These are phyloP conservation scores for Exophiala aquamarina DNA, from an alignment of 2,329 filamentous ascomycete species.

Conservation along the genomic window DNA sequence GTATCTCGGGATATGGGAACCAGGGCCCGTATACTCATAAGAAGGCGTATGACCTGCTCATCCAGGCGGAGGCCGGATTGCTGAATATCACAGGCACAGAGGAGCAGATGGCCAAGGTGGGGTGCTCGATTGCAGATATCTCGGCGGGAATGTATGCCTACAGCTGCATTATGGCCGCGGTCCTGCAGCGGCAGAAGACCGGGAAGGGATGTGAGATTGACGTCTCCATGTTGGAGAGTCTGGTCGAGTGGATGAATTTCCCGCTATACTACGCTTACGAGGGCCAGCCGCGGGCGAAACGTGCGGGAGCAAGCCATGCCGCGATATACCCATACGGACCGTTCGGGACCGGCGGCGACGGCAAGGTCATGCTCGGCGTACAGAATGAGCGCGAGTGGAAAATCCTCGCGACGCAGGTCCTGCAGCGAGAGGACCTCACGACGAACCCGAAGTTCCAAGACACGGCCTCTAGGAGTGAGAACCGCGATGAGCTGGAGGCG, in stretches of 20 bases:
- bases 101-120: conserved; percentile 50
- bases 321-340: conserved; percentile 59
- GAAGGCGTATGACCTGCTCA: conserved; percentile 57
- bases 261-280: conserved; percentile 56
- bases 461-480: conserved; percentile 48
- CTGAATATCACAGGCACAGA: conserved; percentile 51
- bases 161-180: conserved; percentile 51
- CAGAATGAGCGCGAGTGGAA: conserved; percentile 60
- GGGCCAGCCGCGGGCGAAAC: conserved; percentile 42
- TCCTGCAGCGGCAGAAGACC: conserved; percentile 51
- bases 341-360: conserved; percentile 50
- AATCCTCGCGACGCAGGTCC: conserved; percentile 49
- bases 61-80: conserved; percentile 56
- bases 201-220: conserved; percentile 53
- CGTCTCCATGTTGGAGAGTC: conserved; percentile 59
- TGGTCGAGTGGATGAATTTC: conserved; percentile 61
- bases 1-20: conserved; percentile 55
- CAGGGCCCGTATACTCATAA: conserved; percentile 54
- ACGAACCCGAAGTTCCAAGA: conserved; percentile 49
- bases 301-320: conserved; percentile 54
- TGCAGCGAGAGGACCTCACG: conserved; percentile 44
- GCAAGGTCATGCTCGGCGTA: conserved; percentile 56
- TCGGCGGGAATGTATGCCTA: conserved; percentile 55
- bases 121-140: conserved; percentile 57
- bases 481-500: conserved; percentile 46